Evolutionary conservation across 345 rosid species (phyloP).

Genomic region (Hevea brasiliensis): DNA sequence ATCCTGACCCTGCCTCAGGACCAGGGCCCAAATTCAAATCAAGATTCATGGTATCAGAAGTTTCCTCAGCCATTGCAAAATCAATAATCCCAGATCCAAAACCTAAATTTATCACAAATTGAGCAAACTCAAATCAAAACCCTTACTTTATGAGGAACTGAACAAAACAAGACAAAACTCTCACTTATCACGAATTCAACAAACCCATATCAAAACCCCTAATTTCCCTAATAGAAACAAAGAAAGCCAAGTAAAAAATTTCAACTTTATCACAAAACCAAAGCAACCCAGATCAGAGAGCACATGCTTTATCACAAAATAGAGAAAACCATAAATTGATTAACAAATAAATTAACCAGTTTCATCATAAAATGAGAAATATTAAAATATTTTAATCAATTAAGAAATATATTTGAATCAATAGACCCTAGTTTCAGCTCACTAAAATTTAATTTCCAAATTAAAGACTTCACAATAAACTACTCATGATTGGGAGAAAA

Average conservation of each 20-base stretch:
- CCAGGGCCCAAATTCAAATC: slow-evolving; percentile 93
- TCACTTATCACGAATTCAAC: slow-evolving; percentile 6
- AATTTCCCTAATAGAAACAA: neutral
- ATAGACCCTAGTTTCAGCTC: slow-evolving; percentile 24
- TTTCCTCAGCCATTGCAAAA: slow-evolving; percentile 65
- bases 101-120: slow-evolving; percentile 15
- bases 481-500: neutral
- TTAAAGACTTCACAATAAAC: neutral
- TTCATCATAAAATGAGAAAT: neutral
- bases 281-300: slow-evolving; percentile 2
- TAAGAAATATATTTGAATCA: neutral
- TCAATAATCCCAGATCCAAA: slow-evolving; percentile 19
- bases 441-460: slow-evolving; percentile 17
- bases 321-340: neutral
- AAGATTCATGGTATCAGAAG: slow-evolving; percentile 84
- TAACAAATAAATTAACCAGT: neutral
- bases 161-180: neutral
- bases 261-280: slow-evolving; percentile 7
- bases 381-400: no score
- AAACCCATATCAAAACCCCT: slow-evolving; percentile 12
- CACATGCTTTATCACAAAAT: slow-evolving; percentile 4
- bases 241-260: neutral
- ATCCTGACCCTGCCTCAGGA: slow-evolving; percentile 59
- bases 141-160: neutral
- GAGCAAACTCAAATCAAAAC: slow-evolving; percentile 7